phyloP scores from a whole-genome alignment of 768 basidiomycete genomes.

The Gloeostereum incarnatum region DNA sequence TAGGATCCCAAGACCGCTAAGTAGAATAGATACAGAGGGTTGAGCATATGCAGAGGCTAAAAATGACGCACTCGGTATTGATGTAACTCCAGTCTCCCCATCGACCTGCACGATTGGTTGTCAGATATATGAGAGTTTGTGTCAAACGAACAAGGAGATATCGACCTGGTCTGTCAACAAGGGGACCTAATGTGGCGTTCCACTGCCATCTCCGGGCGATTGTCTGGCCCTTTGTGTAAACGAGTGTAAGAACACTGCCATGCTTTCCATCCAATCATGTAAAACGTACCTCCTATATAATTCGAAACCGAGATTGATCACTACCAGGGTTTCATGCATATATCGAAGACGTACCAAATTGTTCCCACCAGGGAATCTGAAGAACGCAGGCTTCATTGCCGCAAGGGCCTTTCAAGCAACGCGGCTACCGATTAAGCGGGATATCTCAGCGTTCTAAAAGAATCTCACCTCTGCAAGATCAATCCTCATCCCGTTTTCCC shows the following conservation, averaged over 20 bases:
- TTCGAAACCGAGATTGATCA: background rate
- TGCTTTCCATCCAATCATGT: no score
- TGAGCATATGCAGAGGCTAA: background rate
- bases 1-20: no score
- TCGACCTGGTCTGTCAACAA: slow-evolving; percentile 21
- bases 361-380: slow-evolving; percentile 33
- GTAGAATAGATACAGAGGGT: background rate
- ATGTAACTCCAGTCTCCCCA: slow-evolving; percentile 41
- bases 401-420: slow-evolving; percentile 13
- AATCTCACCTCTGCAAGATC: slow-evolving; percentile 46
- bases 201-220: slow-evolving; percentile 46
- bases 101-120: no score
- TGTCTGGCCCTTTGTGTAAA: slow-evolving; percentile 45
- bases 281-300: no score
- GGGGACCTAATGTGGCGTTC: slow-evolving; percentile 46
- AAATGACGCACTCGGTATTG: slow-evolving; percentile 24
- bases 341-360: slow-evolving; percentile 18
- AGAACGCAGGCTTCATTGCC: slow-evolving; percentile 34
- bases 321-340: background rate
- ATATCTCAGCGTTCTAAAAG: slow-evolving; percentile 17
- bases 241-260: no score
- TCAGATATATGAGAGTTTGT: background rate
- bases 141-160: slow-evolving; percentile 12
- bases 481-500: slow-evolving; percentile 49
- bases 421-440: background rate